Evolutionary conservation across 768 basidiomycete genomes (phyloP).

Genomic region (Suillus placidus): DNA sequence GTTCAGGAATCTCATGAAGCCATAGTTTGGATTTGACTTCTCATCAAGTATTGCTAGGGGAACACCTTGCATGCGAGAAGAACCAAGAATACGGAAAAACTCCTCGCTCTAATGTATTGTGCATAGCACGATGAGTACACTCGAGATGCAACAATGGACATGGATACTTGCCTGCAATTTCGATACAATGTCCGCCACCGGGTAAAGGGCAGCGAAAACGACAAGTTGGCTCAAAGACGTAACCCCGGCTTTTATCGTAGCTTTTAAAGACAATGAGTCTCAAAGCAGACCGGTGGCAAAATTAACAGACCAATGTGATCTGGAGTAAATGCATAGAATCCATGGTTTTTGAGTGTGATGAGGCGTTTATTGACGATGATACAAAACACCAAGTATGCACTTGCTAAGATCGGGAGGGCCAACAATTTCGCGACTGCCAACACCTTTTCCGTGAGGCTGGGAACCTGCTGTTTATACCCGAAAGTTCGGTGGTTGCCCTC

Average conservation of each 20-base stretch:
- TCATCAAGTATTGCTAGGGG: constrained; percentile 27
- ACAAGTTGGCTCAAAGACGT: constrained; percentile 32
- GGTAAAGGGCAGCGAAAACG: constrained; percentile 30
- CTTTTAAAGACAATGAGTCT: constrained; percentile 14
- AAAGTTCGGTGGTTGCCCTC: neutral
- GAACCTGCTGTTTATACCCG: neutral
- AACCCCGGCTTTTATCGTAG: constrained; percentile 32
- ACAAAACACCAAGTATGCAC: constrained; percentile 33
- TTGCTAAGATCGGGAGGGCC: constrained; percentile 29
- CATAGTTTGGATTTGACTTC: constrained; percentile 28
- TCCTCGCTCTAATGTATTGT: constrained; percentile 10
- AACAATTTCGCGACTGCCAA: constrained; percentile 12
- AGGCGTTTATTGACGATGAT: constrained; percentile 26
- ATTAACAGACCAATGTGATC: constrained; percentile 23
- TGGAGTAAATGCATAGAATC: constrained; percentile 25
- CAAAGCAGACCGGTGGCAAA: neutral
- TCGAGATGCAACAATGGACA: neutral
- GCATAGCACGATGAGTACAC: neutral
- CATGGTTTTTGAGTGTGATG: constrained; percentile 30
- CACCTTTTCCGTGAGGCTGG: neutral
- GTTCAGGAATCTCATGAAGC: constrained; percentile 16
- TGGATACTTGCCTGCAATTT: constrained; percentile 20
- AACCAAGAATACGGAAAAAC: constrained; percentile 28
- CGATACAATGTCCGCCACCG: constrained; percentile 21
- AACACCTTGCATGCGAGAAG: constrained; percentile 20